These are phyloP conservation scores for Dimargaris xerosporica DNA, from an alignment of 192 early-diverging fungal species.

Conservation along the genomic window DNA sequence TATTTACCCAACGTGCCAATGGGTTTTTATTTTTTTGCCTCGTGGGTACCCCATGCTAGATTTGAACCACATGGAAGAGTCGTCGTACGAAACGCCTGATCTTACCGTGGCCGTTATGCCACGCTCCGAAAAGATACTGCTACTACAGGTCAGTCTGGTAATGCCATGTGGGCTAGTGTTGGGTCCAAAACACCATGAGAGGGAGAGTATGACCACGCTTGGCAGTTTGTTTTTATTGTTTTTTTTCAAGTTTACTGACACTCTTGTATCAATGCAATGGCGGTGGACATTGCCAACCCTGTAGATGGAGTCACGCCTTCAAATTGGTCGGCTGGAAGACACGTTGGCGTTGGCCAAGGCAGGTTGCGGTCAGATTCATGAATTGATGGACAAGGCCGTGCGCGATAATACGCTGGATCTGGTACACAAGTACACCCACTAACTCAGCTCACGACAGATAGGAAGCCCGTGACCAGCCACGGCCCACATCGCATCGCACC, in stretches of 20 bases:
- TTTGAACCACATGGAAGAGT: slow-evolving; percentile 80
- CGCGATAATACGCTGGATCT: slow-evolving; percentile 25
- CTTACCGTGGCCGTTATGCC: slow-evolving; percentile 78
- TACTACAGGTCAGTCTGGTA: slow-evolving; percentile 41
- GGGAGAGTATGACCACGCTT: background rate
- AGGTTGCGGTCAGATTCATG: slow-evolving; percentile 33
- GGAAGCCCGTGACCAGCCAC: no score
- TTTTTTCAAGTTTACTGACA: background rate
- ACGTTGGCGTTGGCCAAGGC: slow-evolving; percentile 27
- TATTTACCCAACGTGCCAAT: no score
- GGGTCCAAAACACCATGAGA: background rate
- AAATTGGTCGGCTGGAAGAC: slow-evolving; percentile 45
- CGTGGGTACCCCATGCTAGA: slow-evolving; percentile 33
- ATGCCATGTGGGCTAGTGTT: background rate
- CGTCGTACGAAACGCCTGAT: slow-evolving; percentile 61
- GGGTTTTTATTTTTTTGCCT: no score
- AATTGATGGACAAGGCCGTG: slow-evolving; percentile 28
- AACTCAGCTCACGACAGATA: no score
- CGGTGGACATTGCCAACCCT: background rate
- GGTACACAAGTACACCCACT: slow-evolving; percentile 21
- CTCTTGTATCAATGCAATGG: background rate
- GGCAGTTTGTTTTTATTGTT: background rate
- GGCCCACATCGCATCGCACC: no score
- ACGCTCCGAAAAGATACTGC: slow-evolving; percentile 62
- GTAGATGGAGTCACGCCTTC: slow-evolving; percentile 77